Evolutionary conservation across 305 asterid genomes (phyloP), one percentile per base, ranked within the genome.

Genomic region (Rubia balearica): DNA sequence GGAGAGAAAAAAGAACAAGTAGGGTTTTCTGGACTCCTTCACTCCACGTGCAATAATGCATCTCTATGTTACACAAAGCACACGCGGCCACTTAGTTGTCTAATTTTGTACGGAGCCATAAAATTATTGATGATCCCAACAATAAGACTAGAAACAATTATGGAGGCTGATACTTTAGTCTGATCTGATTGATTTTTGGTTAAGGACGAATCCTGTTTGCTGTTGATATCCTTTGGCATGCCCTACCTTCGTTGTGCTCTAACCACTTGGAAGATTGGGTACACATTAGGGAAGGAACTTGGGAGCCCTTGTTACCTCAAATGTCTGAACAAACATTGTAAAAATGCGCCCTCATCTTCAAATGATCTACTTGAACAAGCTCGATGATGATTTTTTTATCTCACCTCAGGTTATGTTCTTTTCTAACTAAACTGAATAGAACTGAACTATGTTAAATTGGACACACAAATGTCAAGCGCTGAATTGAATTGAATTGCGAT

Each of bases 41-140:
- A 79, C 80, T 79, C 89, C 87, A 84, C 90, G 90, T 85, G 90
- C 85, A 85, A 81, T 85, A 75, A 78, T 82, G 79, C 73, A 73
- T 59, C 78, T 73, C 71, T 38, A 75, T 45, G 65, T 71, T 72
- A 53, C 56, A 69, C 69, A 67, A 30, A 69, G 49, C 77, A 76
- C 76, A 14, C 78, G 42, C 71, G 55, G 56, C 5, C 13, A 36
- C 70, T 71, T 49, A 16, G 56, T 53, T 65, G 69, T 42, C 55
- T 36, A 65, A 9, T 69, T 40, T 75, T 65, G 89, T 86, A 85
- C 92, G 88, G 85, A 85, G 65, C 60, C 55, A 56, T 75, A 27
- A 49, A 68, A 81, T 74, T 79, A 74, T 70, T 53, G 59, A 90
- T 89, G 91, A 85, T 87, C 78, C 73, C 69, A 80, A 81, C 72